These are phyloP conservation scores for Leccinum olivaceopallidum DNA, from an alignment of 768 basidiomycete species.

Conservation along the genomic window DNA sequence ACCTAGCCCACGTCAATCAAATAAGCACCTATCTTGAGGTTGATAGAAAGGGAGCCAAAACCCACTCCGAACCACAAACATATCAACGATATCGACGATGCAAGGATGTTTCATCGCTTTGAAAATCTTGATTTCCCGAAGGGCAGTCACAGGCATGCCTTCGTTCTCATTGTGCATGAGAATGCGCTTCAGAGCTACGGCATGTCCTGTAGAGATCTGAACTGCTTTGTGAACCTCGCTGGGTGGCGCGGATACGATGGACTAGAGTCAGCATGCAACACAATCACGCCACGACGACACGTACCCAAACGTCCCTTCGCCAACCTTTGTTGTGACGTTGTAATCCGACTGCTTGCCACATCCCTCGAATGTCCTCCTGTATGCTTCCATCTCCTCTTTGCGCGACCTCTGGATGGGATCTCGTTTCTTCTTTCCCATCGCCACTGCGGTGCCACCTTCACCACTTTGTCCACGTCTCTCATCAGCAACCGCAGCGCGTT, in stretches of 20 bases:
- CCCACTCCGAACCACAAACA: conserved; percentile 85
- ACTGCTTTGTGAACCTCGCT: conserved; percentile 93
- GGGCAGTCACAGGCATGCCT: conserved; percentile 95
- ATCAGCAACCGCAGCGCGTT: conserved; percentile 17
- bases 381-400: conserved; percentile 67
- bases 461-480: conserved; percentile 4
- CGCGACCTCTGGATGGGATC: conserved; percentile 50
- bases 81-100: conserved; percentile 86
- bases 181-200: conserved; percentile 91
- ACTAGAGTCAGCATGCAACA: conserved; percentile 11
- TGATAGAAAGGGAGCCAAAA: conserved; percentile 13
- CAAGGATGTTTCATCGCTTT: conserved; percentile 86
- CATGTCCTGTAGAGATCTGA: conserved; percentile 54
- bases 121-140: conserved; percentile 96
- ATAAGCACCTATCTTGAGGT: not conserved
- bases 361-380: conserved; percentile 66
- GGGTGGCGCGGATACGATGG: conserved; percentile 8
- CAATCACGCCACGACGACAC: conserved; percentile 30
- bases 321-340: conserved; percentile 80
- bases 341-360: conserved; percentile 77
- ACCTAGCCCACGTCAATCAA: conserved; percentile 13
- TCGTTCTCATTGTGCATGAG: conserved; percentile 97
- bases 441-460: conserved; percentile 1
- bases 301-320: conserved; percentile 96
- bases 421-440: conserved; percentile 35